Evolutionary conservation across 208 protist species (phyloP).

Genomic region (Tritrichomonas musculus): DNA sequence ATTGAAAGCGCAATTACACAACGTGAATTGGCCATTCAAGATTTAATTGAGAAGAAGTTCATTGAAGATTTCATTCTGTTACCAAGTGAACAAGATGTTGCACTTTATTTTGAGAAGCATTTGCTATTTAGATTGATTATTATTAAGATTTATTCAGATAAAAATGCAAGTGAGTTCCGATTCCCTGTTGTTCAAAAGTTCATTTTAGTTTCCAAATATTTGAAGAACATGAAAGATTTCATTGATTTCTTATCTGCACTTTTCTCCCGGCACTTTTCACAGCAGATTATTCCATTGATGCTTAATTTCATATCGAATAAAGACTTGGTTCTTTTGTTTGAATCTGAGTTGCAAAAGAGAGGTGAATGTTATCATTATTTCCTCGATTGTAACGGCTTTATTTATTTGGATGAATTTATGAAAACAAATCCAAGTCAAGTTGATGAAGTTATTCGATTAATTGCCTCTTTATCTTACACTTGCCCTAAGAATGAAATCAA

Average conservation of each 20-base stretch:
- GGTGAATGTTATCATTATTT: not conserved
- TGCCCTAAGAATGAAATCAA: not conserved
- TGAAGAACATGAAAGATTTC: not conserved
- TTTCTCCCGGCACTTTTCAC: not conserved
- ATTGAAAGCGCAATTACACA: not conserved
- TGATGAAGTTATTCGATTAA: not conserved
- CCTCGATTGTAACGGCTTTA: not conserved
- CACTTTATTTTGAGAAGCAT: not conserved
- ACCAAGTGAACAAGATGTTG: not conserved
- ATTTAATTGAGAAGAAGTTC: not conserved
- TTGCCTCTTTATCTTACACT: not conserved
- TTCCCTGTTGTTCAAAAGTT: not conserved
- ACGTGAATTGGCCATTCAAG: not conserved
- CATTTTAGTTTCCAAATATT: not conserved
- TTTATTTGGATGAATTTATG: not conserved
- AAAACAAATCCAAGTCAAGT: not conserved
- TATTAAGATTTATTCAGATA: not conserved
- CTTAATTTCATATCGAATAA: not conserved
- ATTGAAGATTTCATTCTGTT: constrained; percentile 6
- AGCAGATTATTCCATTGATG: not conserved
- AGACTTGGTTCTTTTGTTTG: not conserved
- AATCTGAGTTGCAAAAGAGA: not conserved
- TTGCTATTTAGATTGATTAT: not conserved
- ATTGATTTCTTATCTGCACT: not conserved
- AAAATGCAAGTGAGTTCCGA: not conserved